A percentile compares a stretch with the other conserved stretches of the same genome.
These are phyloP conservation scores for Potentilla sterilis DNA, from an alignment of 306 rosid species.

Conservation along the genomic window DNA sequence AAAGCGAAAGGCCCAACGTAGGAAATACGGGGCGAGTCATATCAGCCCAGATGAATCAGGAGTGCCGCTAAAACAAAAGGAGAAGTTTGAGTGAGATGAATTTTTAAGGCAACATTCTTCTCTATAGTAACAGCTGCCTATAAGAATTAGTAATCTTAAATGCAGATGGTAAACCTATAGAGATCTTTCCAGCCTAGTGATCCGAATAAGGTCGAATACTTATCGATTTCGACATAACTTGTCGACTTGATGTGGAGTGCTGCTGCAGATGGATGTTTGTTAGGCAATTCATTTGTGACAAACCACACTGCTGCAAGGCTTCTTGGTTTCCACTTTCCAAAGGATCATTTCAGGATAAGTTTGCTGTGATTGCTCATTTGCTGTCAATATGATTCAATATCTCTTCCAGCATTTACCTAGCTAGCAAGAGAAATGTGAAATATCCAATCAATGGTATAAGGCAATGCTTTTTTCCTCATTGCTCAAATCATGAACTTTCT, in stretches of 20 bases:
- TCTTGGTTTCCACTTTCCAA: not conserved
- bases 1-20: not conserved
- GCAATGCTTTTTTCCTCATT: conserved; percentile 8
- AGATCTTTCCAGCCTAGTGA: not conserved
- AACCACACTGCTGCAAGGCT: not conserved
- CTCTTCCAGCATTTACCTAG: not conserved
- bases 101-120: not conserved
- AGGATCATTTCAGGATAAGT: not conserved
- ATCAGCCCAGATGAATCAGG: not conserved
- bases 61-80: too few species aligned
- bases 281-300: not conserved
- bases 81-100: too few species aligned
- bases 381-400: not conserved
- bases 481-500: not conserved
- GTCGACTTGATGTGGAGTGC: not conserved
- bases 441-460: not conserved
- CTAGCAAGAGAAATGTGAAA: not conserved
- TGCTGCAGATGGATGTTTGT: not conserved
- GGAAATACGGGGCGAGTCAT: too few species aligned
- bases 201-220: not conserved
- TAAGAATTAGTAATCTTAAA: not conserved
- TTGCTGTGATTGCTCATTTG: not conserved
- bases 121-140: not conserved
- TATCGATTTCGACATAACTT: not conserved
- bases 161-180: not conserved